These are phyloP conservation scores for Lentinus brumalis DNA, from an alignment of 768 basidiomycete genomes.

Conservation along the genomic window DNA sequence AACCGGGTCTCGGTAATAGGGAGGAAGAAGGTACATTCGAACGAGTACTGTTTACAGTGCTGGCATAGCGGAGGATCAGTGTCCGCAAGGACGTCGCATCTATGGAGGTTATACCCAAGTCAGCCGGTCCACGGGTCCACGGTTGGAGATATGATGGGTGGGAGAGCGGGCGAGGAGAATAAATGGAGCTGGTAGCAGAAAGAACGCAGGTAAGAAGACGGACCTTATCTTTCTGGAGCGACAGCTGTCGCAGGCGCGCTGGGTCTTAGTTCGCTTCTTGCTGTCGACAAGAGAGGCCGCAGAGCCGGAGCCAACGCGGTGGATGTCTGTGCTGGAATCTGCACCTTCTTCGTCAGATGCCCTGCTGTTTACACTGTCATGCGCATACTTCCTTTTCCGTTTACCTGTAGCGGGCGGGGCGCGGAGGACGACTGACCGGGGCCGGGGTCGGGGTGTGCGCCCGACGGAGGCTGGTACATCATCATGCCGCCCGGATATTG, in stretches of 20 bases:
- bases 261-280: constrained; percentile 91
- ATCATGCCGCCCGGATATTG: constrained; percentile 62
- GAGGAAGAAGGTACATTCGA: constrained; percentile 96
- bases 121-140: constrained; percentile 9
- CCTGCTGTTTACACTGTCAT: constrained; percentile 12
- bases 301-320: constrained; percentile 31
- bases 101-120: constrained; percentile 25
- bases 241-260: constrained; percentile 91
- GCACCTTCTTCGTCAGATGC: constrained; percentile 61
- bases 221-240: constrained; percentile 86
- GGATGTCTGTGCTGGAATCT: constrained; percentile 44
- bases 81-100: constrained; percentile 86
- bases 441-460: constrained; percentile 39
- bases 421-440: constrained; percentile 29
- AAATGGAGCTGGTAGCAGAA: constrained; percentile 9
- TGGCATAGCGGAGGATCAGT: constrained; percentile 82
- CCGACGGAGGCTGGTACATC: constrained; percentile 57
- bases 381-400: constrained; percentile 57
- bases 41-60: constrained; percentile 92
- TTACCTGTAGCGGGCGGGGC: constrained; percentile 44
- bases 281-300: constrained; percentile 43
- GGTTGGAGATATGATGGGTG: constrained; percentile 8
- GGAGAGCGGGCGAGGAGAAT: constrained; percentile 1
- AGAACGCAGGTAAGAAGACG: constrained; percentile 23
- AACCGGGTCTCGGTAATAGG: constrained; percentile 99